Base-by-base conservation (phyloP, 1,284 basidiomycete genomes). In the Rhodofomes roseus region DNA sequence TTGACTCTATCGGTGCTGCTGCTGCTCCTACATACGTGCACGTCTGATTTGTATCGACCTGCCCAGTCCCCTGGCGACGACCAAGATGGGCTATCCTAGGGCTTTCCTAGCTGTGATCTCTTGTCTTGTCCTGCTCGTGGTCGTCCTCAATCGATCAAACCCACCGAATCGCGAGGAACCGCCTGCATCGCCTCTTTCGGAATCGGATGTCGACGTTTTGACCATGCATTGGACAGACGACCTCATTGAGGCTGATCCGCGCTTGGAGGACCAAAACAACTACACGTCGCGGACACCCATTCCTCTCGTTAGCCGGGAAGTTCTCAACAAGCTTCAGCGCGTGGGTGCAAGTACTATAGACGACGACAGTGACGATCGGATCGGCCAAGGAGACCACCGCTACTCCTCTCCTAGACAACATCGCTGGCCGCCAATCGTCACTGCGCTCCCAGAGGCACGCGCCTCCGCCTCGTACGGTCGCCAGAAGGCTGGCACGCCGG, bases 351-450 rank as follows among this genome's bases (percentile, higher is more conserved):
- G 11, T 4, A 20, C 16, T 4, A 20, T 7, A 11, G 31, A 37
- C 12, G 50, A 22, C 7, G 31, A 11, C n/a, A 25, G n/a, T 8
- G 46, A 48, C 23, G 46, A 48, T 25, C 23, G 25, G 46, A 25
- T 29, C 25, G 46, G 2, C 46, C 29, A 52, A 22, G 29, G 31
- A 20, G 50, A 52, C 50, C 23, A 36, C 12, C 50, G 50, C 11
- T 52, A 52, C 50, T 20, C 29, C 31, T 36, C 27, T n/a, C 18
- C 44, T 20, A 31, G 37, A 27, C 20, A 41, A 16, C 41, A 14
- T 3, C 55, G 43, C 34, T 70, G 74, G 68, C 73, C 73, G 5
- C 74, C 73, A 16, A 50, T 70, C 9, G 72, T 76, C 14, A 73
- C 73, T 14, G 64, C 65, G 2, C 66, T 76, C 39, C 75, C 75